These are phyloP conservation scores for Paragyromitra xinjiangensis DNA, from an alignment of 495 filamentous ascomycete genomes.

Conservation along the genomic window DNA sequence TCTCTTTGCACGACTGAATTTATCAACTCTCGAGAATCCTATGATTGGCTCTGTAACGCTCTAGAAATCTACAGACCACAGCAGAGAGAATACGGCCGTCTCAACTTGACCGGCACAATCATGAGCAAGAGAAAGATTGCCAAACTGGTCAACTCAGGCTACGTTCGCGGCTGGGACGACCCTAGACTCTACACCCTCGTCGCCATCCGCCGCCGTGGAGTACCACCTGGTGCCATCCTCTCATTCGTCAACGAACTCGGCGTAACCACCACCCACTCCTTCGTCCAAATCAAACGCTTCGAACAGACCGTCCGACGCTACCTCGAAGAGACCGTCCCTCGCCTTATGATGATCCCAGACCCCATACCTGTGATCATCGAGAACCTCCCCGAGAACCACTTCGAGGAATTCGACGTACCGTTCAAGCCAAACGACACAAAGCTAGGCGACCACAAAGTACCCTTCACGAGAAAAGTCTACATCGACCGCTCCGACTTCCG, in stretches of 20 bases:
- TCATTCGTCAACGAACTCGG: constrained; percentile 89
- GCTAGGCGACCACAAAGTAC: constrained; percentile 69
- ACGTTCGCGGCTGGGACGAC: constrained; percentile 87
- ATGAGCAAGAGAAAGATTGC: constrained; percentile 84
- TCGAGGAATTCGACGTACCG: constrained; percentile 70
- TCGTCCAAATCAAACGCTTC: constrained; percentile 77
- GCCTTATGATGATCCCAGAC: constrained; percentile 81
- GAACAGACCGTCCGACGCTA: constrained; percentile 82
- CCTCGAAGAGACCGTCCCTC: constrained; percentile 82
- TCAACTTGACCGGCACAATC: constrained; percentile 82
- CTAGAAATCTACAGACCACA: constrained; percentile 83
- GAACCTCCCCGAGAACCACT: constrained; percentile 73
- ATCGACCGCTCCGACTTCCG: constrained; percentile 95
- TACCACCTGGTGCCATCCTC: constrained; percentile 86
- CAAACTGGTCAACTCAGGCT: constrained; percentile 74
- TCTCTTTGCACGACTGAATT: constrained; percentile 91
- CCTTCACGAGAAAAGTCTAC: constrained; percentile 85
- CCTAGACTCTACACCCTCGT: constrained; percentile 90
- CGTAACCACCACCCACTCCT: constrained; percentile 76
- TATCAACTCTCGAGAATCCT: constrained; percentile 75
- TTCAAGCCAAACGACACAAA: constrained; percentile 78
- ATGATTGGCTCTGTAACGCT: constrained; percentile 85
- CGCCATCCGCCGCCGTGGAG: constrained; percentile 76
- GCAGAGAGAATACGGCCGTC: constrained; percentile 84
- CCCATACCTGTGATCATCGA: constrained; percentile 76